Evolutionary conservation across 139 green algal genomes (phyloP), one percentile per base, ranked within the genome.

Genomic region (Mesotaenium endlicherianum): DNA sequence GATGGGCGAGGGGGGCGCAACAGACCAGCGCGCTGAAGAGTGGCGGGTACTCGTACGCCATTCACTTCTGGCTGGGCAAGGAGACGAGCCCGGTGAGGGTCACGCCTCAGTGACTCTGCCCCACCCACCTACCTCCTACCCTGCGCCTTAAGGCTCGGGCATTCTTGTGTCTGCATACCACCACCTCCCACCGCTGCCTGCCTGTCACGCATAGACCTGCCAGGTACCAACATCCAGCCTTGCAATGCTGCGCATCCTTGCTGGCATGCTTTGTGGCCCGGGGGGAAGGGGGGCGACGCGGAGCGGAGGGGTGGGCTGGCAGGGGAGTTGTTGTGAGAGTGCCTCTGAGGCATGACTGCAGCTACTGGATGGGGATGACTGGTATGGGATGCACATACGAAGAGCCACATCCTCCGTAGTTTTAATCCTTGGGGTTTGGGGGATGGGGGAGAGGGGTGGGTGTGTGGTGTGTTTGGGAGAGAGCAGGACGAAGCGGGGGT

Each of bases 31-130:
- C 59, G 40, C 30, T 72, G 76, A 78, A 83, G 44, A 40, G 39
- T 31, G 78, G 78, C 42, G 68, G 68, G 3, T 34, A 82, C 16
- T 36, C 30, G 16, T 67, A 81, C 70, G 59, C 74, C 20, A 36
- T 88, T 8, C 74, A 86, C 74, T 88, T 86, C 49, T 88, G 82
- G 82, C 72, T 85, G 26, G 82, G 82, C 17, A 80, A 80, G 20
- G 42, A 86, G 11, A 85, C 41, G 34, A 80, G 57, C 20, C 78
- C 85, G 78, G 78, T 85, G 71, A 69, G 71, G 16, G 20, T 70
- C 16, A 8, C 57, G 8, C 16, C 36, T n/a, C 14, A 2, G 16
- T 0, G n/a, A 5, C 17, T 68, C 4, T 68, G 2, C 5, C 34
- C 14, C 16, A 0, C 20, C 8, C 11, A 68, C 36, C 20, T 39